phyloP scores from a whole-genome alignment of 139 green algal genomes.

The Volvox reticuliferus region DNA sequence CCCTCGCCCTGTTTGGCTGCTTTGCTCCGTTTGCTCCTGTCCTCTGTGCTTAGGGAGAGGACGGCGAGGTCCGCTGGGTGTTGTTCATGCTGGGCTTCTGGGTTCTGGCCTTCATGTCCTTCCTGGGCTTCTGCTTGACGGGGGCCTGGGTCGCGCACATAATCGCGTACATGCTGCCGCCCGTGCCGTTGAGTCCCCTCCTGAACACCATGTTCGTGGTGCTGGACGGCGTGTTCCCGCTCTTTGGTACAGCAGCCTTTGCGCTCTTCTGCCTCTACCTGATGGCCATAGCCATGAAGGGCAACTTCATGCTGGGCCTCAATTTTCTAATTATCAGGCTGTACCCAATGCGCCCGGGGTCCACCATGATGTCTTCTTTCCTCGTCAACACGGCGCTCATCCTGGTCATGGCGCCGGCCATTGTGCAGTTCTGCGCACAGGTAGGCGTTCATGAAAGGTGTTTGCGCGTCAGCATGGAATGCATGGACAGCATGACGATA shows the following conservation, averaged over 20 bases:
- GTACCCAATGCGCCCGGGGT: conserved; percentile 86
- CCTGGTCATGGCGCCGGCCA: conserved; percentile 86
- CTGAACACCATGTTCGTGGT: conserved; percentile 93
- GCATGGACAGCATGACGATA: too few species aligned
- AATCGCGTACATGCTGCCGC: conserved; percentile 92
- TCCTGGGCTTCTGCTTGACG: conserved; percentile 80
- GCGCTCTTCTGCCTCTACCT: conserved; percentile 96
- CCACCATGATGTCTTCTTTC: conserved; percentile 95
- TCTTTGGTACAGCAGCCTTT: conserved; percentile 94
- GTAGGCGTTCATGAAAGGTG: background rate
- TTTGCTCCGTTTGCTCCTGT: too few species aligned
- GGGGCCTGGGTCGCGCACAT: conserved; percentile 95
- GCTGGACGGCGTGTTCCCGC: conserved; percentile 88
- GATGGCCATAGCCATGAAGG: conserved; percentile 66
- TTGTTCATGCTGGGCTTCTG: conserved; percentile 87
- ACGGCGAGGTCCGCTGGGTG: conserved; percentile 85
- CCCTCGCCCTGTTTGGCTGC: too few species aligned
- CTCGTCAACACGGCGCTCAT: conserved; percentile 97
- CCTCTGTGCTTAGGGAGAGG: conserved; percentile 74
- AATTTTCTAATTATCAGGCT: conserved; percentile 91
- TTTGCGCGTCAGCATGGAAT: background rate
- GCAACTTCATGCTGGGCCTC: conserved; percentile 90
- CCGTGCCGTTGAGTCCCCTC: conserved; percentile 83
- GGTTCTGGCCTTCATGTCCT: conserved; percentile 77
- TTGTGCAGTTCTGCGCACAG: conserved; percentile 94